Evolutionary conservation across 306 rosid genomes (phyloP).

Genomic region (Carpinus viminea): DNA sequence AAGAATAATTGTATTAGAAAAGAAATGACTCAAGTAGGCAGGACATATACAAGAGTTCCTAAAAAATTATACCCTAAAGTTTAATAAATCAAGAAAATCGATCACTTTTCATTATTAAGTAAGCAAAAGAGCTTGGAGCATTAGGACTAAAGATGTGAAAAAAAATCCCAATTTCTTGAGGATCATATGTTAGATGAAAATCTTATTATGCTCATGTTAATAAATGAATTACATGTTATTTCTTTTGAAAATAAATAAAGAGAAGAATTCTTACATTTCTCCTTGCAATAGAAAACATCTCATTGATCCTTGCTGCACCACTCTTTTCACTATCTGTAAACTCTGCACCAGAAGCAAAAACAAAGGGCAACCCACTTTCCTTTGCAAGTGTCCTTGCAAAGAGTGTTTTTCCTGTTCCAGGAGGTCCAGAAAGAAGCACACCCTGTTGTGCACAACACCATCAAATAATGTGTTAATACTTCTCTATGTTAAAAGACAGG

Average conservation of each 20-base stretch:
- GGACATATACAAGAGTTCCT: neutral
- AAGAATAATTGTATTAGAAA: neutral
- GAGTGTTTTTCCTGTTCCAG: constrained; percentile 98
- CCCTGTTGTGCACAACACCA: constrained; percentile 58
- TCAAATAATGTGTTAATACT: constrained; percentile 28
- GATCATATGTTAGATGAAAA: constrained; percentile 1
- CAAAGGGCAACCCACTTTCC: constrained; percentile 92
- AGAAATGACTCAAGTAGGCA: neutral
- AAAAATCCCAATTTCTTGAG: neutral
- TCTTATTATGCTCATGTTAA: constrained; percentile 13
- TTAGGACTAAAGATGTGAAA: neutral
- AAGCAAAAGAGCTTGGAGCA: neutral
- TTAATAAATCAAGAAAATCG: neutral
- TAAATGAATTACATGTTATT: neutral
- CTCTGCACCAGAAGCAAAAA: constrained; percentile 98
- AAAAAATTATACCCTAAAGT: neutral
- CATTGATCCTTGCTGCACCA: constrained; percentile 87
- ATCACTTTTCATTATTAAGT: neutral
- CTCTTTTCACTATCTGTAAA: constrained; percentile 96
- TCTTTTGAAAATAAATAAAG: neutral
- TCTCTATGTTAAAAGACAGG: constrained; percentile 20
- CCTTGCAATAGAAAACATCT: constrained; percentile 91
- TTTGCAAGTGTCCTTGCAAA: constrained; percentile 95
- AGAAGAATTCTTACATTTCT: constrained; percentile 64
- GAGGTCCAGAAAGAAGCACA: constrained; percentile 98